Evolutionary conservation across 179 eudicot genomes (phyloP).

Genomic region (Beta lomatogona): DNA sequence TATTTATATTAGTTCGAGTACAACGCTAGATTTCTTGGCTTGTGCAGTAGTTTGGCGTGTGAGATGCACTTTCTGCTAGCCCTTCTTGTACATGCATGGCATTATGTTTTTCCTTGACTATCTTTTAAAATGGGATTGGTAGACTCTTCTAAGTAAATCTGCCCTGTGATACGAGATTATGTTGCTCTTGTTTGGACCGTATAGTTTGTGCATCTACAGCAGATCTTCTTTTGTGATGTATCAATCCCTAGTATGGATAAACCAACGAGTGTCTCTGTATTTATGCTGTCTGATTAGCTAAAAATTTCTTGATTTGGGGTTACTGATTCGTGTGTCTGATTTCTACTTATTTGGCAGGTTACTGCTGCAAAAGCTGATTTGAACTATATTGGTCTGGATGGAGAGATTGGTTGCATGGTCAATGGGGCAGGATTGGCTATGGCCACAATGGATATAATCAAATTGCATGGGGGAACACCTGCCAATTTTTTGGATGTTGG

Average conservation of each 20-base stretch:
- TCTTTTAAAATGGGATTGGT: background rate
- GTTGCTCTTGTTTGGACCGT: background rate
- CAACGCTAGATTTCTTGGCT: background rate
- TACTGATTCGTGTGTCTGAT: background rate
- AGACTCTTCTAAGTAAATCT: background rate
- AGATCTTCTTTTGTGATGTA: background rate
- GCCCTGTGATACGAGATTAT: background rate
- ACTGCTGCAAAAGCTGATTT: constrained; percentile 94
- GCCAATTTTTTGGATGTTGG: constrained; percentile 98
- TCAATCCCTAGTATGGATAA: background rate
- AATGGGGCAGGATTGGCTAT: constrained; percentile 99
- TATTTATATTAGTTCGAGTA: background rate
- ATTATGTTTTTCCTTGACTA: background rate
- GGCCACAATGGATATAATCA: constrained; percentile 99
- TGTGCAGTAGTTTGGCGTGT: background rate
- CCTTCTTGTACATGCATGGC: background rate
- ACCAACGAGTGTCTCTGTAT: background rate
- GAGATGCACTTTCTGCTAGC: background rate
- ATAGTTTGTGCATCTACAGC: background rate
- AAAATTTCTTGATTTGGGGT: background rate
- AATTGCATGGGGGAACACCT: constrained; percentile 96
- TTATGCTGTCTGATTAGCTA: background rate
- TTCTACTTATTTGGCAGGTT: constrained; percentile 53
- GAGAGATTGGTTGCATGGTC: constrained; percentile 99
- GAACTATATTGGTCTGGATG: constrained; percentile 96